Evolutionary conservation across 345 rosid genomes (phyloP), one percentile per base, ranked within the genome.

Genomic region (Sisymbrium irio): DNA sequence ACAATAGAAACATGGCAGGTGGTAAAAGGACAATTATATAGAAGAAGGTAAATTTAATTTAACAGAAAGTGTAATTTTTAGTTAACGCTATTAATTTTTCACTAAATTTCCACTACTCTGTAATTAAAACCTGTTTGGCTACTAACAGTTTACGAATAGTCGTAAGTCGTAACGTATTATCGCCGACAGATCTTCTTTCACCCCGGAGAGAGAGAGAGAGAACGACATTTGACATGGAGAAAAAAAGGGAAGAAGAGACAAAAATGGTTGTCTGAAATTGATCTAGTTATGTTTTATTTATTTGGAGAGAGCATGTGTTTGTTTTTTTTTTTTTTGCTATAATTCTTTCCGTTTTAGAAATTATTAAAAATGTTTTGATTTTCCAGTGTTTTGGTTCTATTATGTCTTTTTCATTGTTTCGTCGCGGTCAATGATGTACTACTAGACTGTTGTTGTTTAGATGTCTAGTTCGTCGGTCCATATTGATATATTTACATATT

Each of bases 141-240:
- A 56, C 30, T 32, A 42, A 62, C 20, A 45, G 50, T 55, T 36
- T 37, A 42, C 57, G 35, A 64, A 49, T 19, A 44, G 12, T 19
- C 4, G 67, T 75, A 75, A 44, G 12, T 19, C 4, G 67, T 75
- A 75, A 75, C 68, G 68, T 75, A 59, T 60, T 60, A n/a, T 58
- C 46, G 68, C 68, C 73, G 68, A 60, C 73, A 75, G 37, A 67
- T 67, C 67, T 67, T 57, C 78, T 57, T 57, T 8, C 7, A 45
- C 13, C 25, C 45, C 46, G 5, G 15, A 54, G 50, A 19, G 65
- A 20, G 18, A 33, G 50, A 51, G 33, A 42, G 40, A 41, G 55
- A 19, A 35, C 4, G 56, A 54, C 37, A 4, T 54, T 54, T 42
- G 10, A 5, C 1, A 46, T 19, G 15, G 33, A 44, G 17, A 1